Evolutionary conservation across 2,329 filamentous ascomycete genomes (phyloP).

Genomic region (Clonostachys rhizophaga): DNA sequence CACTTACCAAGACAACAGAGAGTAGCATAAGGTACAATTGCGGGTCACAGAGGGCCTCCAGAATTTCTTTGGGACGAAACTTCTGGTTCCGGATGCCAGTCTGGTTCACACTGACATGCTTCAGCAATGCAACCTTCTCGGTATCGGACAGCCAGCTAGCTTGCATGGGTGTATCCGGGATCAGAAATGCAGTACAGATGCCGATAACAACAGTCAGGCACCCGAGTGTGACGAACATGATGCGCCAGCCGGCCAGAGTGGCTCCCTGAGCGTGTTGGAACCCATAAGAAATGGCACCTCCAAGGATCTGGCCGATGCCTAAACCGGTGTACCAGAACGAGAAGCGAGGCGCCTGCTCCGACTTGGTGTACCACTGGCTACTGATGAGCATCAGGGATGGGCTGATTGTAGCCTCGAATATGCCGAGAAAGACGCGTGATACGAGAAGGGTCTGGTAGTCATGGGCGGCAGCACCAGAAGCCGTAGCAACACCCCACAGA

Average conservation of each 20-base stretch:
- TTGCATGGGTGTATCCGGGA: constrained; percentile 40
- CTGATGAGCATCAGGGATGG: constrained; percentile 58
- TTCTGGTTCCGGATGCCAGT: constrained; percentile 50
- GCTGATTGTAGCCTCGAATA: constrained; percentile 56
- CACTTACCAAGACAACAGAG: constrained; percentile 39
- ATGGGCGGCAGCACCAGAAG: constrained; percentile 45
- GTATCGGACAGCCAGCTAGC: constrained; percentile 36
- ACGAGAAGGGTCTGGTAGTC: constrained; percentile 49
- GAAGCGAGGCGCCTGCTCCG: constrained; percentile 54
- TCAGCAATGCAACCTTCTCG: constrained; percentile 43
- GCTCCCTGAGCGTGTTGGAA: constrained; percentile 52
- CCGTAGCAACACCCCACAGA: constrained; percentile 53
- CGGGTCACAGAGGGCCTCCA: constrained; percentile 45
- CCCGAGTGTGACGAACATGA: constrained; percentile 67
- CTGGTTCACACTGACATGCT: constrained; percentile 52
- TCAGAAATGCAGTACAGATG: constrained; percentile 19
- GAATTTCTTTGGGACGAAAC: constrained; percentile 46
- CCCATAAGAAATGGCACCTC: constrained; percentile 57
- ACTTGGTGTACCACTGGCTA: constrained; percentile 58
- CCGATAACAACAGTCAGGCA: constrained; percentile 29
- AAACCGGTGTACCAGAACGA: constrained; percentile 58
- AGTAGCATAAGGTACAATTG: constrained; percentile 46
- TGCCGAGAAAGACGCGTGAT: constrained; percentile 52
- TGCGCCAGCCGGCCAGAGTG: constrained; percentile 59
- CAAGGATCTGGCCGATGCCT: constrained; percentile 57